These are phyloP conservation scores for Lactifluus rugatus DNA, from an alignment of 768 basidiomycete genomes.

Conservation along the genomic window DNA sequence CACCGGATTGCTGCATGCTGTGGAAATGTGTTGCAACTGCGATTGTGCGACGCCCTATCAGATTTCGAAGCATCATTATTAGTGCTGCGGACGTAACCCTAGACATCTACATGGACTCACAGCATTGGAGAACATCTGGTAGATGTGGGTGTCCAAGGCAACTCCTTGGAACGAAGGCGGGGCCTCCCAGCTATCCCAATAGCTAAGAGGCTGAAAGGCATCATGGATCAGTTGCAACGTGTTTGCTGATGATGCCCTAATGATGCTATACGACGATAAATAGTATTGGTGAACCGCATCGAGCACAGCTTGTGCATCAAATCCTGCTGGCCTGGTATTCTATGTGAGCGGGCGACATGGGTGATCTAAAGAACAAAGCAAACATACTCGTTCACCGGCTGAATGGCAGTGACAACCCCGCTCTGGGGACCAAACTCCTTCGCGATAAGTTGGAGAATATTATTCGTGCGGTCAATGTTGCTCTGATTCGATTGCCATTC, in stretches of 20 bases:
- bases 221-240: conserved; percentile 67
- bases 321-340: conserved; percentile 57
- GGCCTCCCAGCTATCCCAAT: conserved; percentile 56
- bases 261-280: conserved; percentile 62
- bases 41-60: conserved; percentile 39
- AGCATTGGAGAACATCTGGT: conserved; percentile 57
- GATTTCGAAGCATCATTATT: not conserved
- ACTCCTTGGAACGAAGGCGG: conserved; percentile 51
- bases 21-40: conserved; percentile 47
- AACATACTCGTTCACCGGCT: conserved; percentile 66
- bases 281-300: conserved; percentile 49
- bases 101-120: conserved; percentile 27
- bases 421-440: conserved; percentile 46
- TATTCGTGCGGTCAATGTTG: conserved; percentile 58
- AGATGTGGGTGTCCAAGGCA: conserved; percentile 71
- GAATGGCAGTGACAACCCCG: conserved; percentile 54
- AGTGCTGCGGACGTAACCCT: not conserved
- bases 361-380: conserved; percentile 4
- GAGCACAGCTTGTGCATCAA: conserved; percentile 42
- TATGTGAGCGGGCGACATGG: not conserved
- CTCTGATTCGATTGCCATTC: conserved; percentile 58
- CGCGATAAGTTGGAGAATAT: conserved; percentile 54
- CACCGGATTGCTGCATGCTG: conserved; percentile 47
- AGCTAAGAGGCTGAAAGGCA: conserved; percentile 65
- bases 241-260: conserved; percentile 48